These are phyloP conservation scores for Rubus idaeus DNA, from an alignment of 306 rosid species.

Conservation along the genomic window DNA sequence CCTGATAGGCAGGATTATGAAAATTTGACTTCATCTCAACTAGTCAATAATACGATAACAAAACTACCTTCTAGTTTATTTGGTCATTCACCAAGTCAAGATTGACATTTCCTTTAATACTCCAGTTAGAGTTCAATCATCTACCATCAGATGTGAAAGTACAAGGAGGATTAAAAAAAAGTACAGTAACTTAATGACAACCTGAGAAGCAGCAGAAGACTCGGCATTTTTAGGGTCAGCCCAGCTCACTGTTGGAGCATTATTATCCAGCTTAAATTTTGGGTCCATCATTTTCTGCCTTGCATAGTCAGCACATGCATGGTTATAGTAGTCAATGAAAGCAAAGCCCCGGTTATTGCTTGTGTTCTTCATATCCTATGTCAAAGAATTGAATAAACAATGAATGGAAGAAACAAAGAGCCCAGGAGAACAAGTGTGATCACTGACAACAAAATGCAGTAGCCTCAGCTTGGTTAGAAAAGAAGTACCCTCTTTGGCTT, in stretches of 20 bases:
- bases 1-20: background rate
- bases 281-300: conserved; percentile 88
- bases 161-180: background rate
- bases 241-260: conserved; percentile 98
- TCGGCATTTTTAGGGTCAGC: conserved; percentile 95
- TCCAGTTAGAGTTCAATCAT: conserved; percentile 21
- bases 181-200: conserved; percentile 22
- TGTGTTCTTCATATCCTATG: conserved; percentile 79
- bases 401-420: conserved; percentile 15
- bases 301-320: conserved; percentile 91
- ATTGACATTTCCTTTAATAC: background rate
- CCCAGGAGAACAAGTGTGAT: conserved; percentile 7
- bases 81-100: background rate
- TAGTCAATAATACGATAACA: too few species aligned
- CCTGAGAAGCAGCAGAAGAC: conserved; percentile 95
- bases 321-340: conserved; percentile 84
- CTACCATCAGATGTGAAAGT: conserved; percentile 14
- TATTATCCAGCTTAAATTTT: conserved; percentile 77
- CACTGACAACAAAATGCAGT: background rate
- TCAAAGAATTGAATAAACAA: conserved; percentile 29
- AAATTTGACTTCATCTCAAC: background rate
- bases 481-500: background rate
- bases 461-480: background rate
- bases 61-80: background rate
- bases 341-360: conserved; percentile 92